Evolutionary conservation across 331 rosid genomes (phyloP).

Genomic region (Spiraea crenata): DNA sequence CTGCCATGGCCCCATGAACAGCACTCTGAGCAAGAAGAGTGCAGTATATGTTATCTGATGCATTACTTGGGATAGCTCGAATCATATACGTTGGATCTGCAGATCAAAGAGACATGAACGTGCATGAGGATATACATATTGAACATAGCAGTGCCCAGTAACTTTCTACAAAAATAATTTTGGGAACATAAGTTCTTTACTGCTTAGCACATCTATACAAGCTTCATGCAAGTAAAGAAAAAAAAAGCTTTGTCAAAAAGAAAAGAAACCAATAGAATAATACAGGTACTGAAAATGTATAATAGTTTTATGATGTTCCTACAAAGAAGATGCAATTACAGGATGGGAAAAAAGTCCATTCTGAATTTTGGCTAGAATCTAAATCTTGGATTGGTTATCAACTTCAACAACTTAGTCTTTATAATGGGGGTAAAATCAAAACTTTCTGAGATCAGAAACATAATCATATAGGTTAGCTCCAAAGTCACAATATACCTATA

Average conservation of each 20-base stretch:
- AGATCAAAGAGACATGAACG: constrained; percentile 15
- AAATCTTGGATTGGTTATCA: not conserved
- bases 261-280: too few relatives aligned
- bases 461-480: not conserved
- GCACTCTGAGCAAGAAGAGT: constrained; percentile 97
- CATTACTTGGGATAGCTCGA: constrained; percentile 96
- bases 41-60: constrained; percentile 89
- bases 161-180: not conserved
- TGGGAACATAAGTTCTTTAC: not conserved
- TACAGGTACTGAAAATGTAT: too few relatives aligned
- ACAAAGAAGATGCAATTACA: not conserved
- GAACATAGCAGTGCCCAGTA: not conserved
- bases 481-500: constrained; percentile 57
- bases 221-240: not conserved
- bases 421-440: not conserved
- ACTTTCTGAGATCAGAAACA: not conserved
- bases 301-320: not conserved
- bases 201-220: not conserved
- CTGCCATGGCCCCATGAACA: constrained; percentile 98
- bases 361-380: not conserved
- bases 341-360: not conserved
- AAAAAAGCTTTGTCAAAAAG: not conserved
- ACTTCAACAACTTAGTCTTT: too few relatives aligned
- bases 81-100: constrained; percentile 99
- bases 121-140: not conserved